Percentiles rank a stretch among this genome's conserved stretches.
Evolutionary conservation across 495 filamentous ascomycete species (phyloP).

Genomic region (Neurospora sp.): DNA sequence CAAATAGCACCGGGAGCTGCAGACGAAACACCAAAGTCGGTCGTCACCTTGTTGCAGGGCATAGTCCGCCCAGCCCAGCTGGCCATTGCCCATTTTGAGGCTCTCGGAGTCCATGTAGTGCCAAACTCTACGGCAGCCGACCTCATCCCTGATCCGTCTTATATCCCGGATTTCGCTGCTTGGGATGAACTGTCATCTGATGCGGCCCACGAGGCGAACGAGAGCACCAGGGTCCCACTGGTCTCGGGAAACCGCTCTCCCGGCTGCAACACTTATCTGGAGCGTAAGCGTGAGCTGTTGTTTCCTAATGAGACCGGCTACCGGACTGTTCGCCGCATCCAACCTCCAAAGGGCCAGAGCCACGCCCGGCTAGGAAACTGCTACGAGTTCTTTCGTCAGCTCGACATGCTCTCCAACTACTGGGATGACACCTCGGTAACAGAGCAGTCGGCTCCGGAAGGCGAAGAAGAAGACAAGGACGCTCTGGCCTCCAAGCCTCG

Average conservation of each 20-base stretch:
- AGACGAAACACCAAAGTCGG: constrained; percentile 15
- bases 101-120: constrained; percentile 41
- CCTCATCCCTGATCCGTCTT: constrained; percentile 38
- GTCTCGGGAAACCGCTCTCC: constrained; percentile 39
- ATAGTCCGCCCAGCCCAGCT: constrained; percentile 40
- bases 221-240: constrained; percentile 31
- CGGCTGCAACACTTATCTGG: constrained; percentile 40
- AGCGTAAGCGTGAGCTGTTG: constrained; percentile 41
- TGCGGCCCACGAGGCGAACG: constrained; percentile 31
- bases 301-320: constrained; percentile 41
- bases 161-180: constrained; percentile 33
- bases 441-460: constrained; percentile 1
- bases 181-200: constrained; percentile 39
- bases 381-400: constrained; percentile 48
- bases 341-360: constrained; percentile 35
- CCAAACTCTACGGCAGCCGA: constrained; percentile 30
- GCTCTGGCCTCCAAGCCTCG: constrained; percentile 8
- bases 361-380: constrained; percentile 41
- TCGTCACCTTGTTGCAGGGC: constrained; percentile 34
- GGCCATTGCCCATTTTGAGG: constrained; percentile 34
- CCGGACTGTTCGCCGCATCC: constrained; percentile 41
- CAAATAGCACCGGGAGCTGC: neutral
- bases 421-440: constrained; percentile 44
- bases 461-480: constrained; percentile 11
- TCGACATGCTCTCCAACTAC: constrained; percentile 40